A percentile compares a stretch with the other conserved stretches of the same genome.
Evolutionary conservation across 176 grass and related monocot species (phyloP).

Genomic region (Poa pratensis): DNA sequence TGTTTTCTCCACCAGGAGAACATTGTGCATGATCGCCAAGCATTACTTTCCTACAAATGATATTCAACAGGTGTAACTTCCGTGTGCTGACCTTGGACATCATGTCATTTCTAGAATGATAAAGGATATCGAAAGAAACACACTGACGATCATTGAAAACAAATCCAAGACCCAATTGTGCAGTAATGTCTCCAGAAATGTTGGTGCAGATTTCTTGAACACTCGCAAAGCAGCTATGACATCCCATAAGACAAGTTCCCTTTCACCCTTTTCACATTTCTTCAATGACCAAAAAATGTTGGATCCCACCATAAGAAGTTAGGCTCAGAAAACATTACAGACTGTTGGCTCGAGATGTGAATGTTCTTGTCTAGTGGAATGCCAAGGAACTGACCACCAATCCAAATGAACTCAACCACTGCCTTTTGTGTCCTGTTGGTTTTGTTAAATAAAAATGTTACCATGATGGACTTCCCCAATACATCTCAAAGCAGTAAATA

Average conservation of each 20-base stretch:
- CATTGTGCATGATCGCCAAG: conserved; percentile 34
- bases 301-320: conserved; percentile 63
- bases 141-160: conserved; percentile 45
- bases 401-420: conserved; percentile 80
- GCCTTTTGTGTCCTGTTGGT: conserved; percentile 79
- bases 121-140: conserved; percentile 49
- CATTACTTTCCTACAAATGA: conserved; percentile 85
- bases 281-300: conserved; percentile 75
- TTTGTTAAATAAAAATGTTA: conserved; percentile 37
- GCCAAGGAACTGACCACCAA: conserved; percentile 71
- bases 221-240: conserved; percentile 60
- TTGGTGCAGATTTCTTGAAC: conserved; percentile 57
- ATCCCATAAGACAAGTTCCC: conserved; percentile 73
- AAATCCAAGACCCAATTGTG: conserved; percentile 70
- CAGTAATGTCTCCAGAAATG: conserved; percentile 64
- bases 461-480: neutral
- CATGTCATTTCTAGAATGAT: conserved; percentile 25
- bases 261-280: conserved; percentile 67
- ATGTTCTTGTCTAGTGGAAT: conserved; percentile 57
- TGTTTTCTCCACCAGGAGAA: conserved; percentile 31
- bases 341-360: conserved; percentile 34
- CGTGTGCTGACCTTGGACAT: conserved; percentile 52
- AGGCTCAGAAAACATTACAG: conserved; percentile 13
- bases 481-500: neutral
- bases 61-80: conserved; percentile 76